A percentile compares a stretch with the other conserved stretches of the same genome.
phyloP scores from a whole-genome alignment of 192 early-diverging fungal species.

The Coemansia sp. region DNA sequence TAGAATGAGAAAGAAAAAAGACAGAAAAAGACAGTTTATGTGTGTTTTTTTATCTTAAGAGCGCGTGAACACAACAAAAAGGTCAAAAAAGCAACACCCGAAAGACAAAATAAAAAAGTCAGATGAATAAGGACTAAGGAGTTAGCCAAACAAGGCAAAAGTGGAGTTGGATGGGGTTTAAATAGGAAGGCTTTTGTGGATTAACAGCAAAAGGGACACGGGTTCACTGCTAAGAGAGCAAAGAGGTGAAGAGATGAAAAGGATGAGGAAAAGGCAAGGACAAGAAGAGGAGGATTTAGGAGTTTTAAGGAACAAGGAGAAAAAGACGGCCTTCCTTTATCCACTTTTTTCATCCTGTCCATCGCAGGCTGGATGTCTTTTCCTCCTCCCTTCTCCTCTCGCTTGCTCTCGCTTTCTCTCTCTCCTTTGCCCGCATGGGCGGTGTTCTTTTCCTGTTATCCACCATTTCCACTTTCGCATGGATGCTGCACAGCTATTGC shows the following conservation, averaged over 20 bases:
- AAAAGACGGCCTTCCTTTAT: neutral
- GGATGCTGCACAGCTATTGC: neutral
- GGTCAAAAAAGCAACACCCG: neutral
- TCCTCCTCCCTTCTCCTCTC: neutral
- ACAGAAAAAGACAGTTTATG: neutral
- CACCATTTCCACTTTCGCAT: neutral
- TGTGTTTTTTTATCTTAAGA: slow-evolving; percentile 2
- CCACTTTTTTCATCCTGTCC: neutral
- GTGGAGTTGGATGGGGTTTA: no score
- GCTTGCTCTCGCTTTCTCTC: neutral
- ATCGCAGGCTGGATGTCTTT: neutral
- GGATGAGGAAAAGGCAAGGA: neutral
- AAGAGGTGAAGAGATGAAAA: neutral
- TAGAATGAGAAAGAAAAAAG: slow-evolving; percentile 5
- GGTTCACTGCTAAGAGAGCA: neutral
- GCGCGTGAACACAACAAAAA: slow-evolving; percentile 7
- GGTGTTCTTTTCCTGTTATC: neutral
- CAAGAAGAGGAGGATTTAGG: neutral
- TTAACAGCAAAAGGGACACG: neutral
- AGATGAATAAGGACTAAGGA: slow-evolving; percentile 8
- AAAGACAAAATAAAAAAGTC: slow-evolving; percentile 16
- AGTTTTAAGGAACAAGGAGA: slow-evolving; percentile 5
- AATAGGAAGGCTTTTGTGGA: slow-evolving; percentile 1
- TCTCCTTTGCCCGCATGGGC: no score
- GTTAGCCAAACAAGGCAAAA: neutral